phyloP scores from a whole-genome alignment of 768 basidiomycete genomes.

The Boletus sp. region DNA sequence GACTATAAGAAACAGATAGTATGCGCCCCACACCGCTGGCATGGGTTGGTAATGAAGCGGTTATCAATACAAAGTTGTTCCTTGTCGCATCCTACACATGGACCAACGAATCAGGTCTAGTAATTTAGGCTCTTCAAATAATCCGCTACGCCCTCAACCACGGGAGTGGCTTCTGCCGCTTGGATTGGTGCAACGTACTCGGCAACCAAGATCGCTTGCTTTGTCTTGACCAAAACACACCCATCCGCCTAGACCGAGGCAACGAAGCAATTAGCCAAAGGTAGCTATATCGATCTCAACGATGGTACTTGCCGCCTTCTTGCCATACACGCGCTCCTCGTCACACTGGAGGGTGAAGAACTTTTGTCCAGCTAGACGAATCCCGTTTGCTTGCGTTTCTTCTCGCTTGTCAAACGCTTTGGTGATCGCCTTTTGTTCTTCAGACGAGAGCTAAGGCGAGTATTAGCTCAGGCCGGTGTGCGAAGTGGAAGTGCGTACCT shows the following conservation, averaged over 20 bases:
- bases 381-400: conserved; percentile 50
- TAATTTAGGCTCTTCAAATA: conserved; percentile 65
- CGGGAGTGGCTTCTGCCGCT: conserved; percentile 59
- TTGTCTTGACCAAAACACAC: conserved; percentile 71
- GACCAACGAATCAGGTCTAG: conserved; percentile 32
- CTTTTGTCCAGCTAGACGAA: conserved; percentile 68
- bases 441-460: conserved; percentile 16
- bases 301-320: conserved; percentile 62
- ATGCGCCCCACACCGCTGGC: too few relatives aligned
- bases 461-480: neutral
- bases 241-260: conserved; percentile 61
- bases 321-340: conserved; percentile 62
- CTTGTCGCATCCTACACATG: too few relatives aligned
- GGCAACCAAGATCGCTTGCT: conserved; percentile 79
- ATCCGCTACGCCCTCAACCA: conserved; percentile 73
- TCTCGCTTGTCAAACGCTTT: conserved; percentile 45
- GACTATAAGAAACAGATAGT: too few relatives aligned
- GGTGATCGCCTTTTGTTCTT: conserved; percentile 25
- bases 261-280: neutral
- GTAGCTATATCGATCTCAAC: neutral
- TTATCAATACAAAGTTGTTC: too few relatives aligned
- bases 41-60: too few relatives aligned
- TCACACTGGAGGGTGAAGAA: conserved; percentile 63
- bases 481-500: conserved; percentile 1
- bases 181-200: conserved; percentile 68